Evolutionary conservation across 208 protist genomes (phyloP).

Genomic region (Acanthamoeba royreba): DNA sequence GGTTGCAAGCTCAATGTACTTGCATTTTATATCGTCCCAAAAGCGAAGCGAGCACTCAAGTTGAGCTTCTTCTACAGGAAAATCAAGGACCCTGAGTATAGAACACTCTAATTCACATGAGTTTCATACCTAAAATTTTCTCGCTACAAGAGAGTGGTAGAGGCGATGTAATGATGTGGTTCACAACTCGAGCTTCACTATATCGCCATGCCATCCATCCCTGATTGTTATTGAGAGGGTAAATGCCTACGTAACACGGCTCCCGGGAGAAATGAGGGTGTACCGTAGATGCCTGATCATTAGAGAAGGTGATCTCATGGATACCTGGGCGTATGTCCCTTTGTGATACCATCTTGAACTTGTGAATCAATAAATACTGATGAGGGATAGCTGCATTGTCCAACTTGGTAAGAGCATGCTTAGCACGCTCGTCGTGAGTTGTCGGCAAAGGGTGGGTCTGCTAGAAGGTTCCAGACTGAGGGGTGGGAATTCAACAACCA

Average conservation of each 20-base stretch:
- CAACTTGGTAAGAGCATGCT: not conserved
- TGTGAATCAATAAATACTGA: not conserved
- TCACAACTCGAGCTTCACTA: not conserved
- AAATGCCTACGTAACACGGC: not conserved
- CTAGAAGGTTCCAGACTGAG: not conserved
- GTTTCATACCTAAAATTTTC: too few species aligned
- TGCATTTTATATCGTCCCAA: not conserved
- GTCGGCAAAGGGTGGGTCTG: not conserved
- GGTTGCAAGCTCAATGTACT: not conserved
- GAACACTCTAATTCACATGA: too few species aligned
- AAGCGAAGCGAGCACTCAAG: not conserved
- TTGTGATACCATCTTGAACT: not conserved
- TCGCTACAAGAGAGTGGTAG: not conserved
- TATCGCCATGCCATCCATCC: slow-evolving; percentile 36
- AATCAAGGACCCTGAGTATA: too few species aligned
- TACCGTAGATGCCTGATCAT: not conserved
- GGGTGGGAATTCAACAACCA: not conserved
- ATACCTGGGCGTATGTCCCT: not conserved
- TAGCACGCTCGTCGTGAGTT: not conserved
- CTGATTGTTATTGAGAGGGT: not conserved
- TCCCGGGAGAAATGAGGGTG: not conserved
- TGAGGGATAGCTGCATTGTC: not conserved
- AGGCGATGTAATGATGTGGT: not conserved
- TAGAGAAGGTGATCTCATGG: slow-evolving; percentile 11
- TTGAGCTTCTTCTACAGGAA: not conserved